A percentile compares a stretch with the other conserved stretches of the same genome.
These are phyloP conservation scores for carrot (Daucus carota) DNA, from an alignment of 129 eudicot genomes.

Conservation along the genomic window DNA sequence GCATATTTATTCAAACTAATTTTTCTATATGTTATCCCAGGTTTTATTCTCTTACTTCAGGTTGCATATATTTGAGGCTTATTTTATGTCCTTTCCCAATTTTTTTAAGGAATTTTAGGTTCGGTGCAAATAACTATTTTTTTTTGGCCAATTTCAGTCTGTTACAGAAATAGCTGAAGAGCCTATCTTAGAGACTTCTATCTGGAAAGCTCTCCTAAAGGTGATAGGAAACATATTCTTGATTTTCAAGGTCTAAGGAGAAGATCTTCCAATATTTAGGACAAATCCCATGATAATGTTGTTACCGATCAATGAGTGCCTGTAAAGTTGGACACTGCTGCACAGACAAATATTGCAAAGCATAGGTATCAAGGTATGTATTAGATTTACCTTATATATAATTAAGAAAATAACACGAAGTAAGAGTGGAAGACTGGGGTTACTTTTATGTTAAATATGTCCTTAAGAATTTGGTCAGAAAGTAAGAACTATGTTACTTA, in stretches of 20 bases:
- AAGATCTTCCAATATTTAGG: conserved; percentile 26
- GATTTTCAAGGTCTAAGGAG: conserved; percentile 3
- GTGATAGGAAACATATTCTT: background rate
- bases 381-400: background rate
- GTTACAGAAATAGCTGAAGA: background rate
- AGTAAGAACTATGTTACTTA: background rate
- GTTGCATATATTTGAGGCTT: background rate
- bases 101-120: background rate
- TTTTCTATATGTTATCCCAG: background rate
- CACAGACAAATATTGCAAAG: conserved; percentile 65
- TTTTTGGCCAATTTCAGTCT: background rate
- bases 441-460: background rate
- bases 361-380: conserved; percentile 80
- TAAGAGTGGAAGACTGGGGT: background rate
- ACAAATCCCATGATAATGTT: conserved; percentile 25
- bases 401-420: background rate
- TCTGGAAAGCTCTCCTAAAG: background rate
- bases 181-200: background rate
- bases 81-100: background rate
- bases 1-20: too few relatives aligned
- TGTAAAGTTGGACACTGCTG: conserved; percentile 74
- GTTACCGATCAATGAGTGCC: conserved; percentile 38
- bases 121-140: background rate
- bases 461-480: background rate
- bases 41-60: too few relatives aligned